Conservation (phyloP, 2,329 filamentous ascomycete genomes). For the Achaetomium macrosporum region DNA sequence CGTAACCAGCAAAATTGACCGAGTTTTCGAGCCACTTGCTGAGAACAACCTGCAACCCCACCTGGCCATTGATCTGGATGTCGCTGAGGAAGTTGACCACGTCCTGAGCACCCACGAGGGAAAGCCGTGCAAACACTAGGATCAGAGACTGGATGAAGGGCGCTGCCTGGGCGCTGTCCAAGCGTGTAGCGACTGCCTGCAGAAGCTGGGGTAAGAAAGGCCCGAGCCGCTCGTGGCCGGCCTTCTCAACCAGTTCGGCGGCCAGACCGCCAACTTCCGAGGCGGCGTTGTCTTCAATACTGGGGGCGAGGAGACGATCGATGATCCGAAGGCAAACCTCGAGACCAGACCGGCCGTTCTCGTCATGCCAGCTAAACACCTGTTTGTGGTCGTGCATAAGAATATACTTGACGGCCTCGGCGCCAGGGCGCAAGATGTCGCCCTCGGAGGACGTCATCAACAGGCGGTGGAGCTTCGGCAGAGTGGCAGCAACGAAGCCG, state of each 20-base stretch:
- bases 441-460: conserved; percentile 81
- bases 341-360: conserved; percentile 71
- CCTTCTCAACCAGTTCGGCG: conserved; percentile 91
- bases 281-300: conserved; percentile 86
- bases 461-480: conserved; percentile 81
- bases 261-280: conserved; percentile 95
- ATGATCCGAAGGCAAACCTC: conserved; percentile 89
- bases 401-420: conserved; percentile 81
- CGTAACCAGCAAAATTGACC: conserved; percentile 94
- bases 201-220: conserved; percentile 86
- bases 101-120: conserved; percentile 76
- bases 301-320: conserved; percentile 76
- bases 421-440: conserved; percentile 80
- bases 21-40: conserved; percentile 97
- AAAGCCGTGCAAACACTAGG: conserved; percentile 87
- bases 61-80: conserved; percentile 72
- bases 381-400: conserved; percentile 85
- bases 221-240: conserved; percentile 82
- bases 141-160: conserved; percentile 94
- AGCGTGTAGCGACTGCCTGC: conserved; percentile 76
- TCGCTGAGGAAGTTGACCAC: conserved; percentile 88
- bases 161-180: conserved; percentile 76
- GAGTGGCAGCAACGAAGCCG: conserved; percentile 75
- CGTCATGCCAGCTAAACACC: conserved; percentile 80
- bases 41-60: conserved; percentile 81